A percentile compares a stretch with the other conserved stretches of the same genome.
These are phyloP conservation scores for Inga leiocalycina DNA, from an alignment of 306 rosid species.

Conservation along the genomic window DNA sequence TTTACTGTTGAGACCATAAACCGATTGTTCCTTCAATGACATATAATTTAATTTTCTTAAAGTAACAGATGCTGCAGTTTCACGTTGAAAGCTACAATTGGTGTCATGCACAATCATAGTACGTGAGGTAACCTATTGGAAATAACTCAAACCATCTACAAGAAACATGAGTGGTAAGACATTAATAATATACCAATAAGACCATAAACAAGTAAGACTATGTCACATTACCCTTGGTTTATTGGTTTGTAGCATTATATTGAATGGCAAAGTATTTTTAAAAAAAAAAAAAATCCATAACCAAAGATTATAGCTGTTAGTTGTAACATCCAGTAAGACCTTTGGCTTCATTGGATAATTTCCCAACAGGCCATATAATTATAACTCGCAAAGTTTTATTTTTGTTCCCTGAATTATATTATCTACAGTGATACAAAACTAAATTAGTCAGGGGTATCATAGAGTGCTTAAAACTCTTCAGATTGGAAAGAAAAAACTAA, in stretches of 20 bases:
- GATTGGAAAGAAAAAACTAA: background rate
- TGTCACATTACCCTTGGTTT: background rate
- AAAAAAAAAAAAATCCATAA: background rate
- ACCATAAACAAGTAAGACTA: background rate
- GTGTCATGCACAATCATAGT: conserved; percentile 1
- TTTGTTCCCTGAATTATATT: background rate
- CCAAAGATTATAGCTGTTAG: background rate
- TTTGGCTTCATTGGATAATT: too few relatives aligned
- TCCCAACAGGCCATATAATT: background rate
- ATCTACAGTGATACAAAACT: too few relatives aligned
- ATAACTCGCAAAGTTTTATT: background rate
- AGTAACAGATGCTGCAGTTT: background rate
- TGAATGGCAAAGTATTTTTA: background rate
- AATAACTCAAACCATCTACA: conserved; percentile 1
- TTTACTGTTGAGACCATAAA: background rate
- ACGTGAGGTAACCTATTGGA: background rate
- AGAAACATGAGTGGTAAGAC: background rate
- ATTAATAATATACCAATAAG: background rate
- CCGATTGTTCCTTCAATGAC: background rate
- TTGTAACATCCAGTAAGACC: background rate
- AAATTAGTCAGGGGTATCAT: background rate
- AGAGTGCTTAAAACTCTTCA: background rate
- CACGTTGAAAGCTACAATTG: background rate
- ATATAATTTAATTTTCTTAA: background rate
- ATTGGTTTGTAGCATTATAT: background rate